Conservation (phyloP, 768 basidiomycete genomes). For the Strobilomyces dryophilus region DNA sequence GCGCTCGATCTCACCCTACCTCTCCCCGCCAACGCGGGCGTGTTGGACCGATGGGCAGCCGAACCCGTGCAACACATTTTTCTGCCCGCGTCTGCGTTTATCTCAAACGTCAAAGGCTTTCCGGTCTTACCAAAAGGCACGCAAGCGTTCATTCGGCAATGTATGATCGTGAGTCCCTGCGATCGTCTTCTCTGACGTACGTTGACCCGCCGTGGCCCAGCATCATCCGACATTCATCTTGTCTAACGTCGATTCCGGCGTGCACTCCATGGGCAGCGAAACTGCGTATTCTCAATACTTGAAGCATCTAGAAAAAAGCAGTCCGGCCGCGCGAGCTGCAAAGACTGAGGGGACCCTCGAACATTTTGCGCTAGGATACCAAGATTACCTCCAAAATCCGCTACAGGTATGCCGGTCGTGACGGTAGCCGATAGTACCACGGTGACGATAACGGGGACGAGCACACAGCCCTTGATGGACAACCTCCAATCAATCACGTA, state of each 20-base stretch:
- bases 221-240: slow-evolving; percentile 84
- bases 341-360: slow-evolving; percentile 75
- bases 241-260: slow-evolving; percentile 55
- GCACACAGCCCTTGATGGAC: slow-evolving; percentile 86
- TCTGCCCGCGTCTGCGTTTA: slow-evolving; percentile 87
- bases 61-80: slow-evolving; percentile 90
- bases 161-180: slow-evolving; percentile 66
- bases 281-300: slow-evolving; percentile 89
- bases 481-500: slow-evolving; percentile 94
- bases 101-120: slow-evolving; percentile 94
- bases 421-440: not conserved
- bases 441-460: slow-evolving; percentile 9
- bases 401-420: slow-evolving; percentile 57
- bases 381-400: slow-evolving; percentile 93
- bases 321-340: slow-evolving; percentile 58
- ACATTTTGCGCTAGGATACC: slow-evolving; percentile 88
- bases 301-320: slow-evolving; percentile 76
- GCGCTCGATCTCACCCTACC: slow-evolving; percentile 91
- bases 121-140: slow-evolving; percentile 93
- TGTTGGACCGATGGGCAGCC: slow-evolving; percentile 85
- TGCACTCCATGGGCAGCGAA: slow-evolving; percentile 81
- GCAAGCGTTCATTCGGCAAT: slow-evolving; percentile 85
- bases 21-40: slow-evolving; percentile 70
- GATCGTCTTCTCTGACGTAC: slow-evolving; percentile 12
- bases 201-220: slow-evolving; percentile 39